Conservation (phyloP, 2,329 filamentous ascomycete genomes). For the Fonsecaea monophora region DNA sequence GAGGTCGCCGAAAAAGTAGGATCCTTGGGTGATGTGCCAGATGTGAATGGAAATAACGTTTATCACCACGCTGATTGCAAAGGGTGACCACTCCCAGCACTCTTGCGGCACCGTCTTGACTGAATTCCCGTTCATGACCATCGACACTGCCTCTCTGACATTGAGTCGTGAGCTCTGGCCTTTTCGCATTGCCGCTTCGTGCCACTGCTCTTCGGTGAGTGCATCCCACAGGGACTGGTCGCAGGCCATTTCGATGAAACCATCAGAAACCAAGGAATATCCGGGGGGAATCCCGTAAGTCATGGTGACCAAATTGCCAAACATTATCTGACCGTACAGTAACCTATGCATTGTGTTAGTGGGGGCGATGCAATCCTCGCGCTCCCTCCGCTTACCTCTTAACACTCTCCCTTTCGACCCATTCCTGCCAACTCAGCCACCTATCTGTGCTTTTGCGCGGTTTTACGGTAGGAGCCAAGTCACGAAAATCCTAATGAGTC, state of each 20-base stretch:
- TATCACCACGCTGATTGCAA: constrained; percentile 45
- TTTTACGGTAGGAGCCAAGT: constrained; percentile 26
- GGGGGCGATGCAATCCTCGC: not conserved
- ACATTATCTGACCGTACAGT: constrained; percentile 45
- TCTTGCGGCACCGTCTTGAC: constrained; percentile 29
- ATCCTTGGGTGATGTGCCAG: constrained; percentile 45
- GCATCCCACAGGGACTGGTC: constrained; percentile 46
- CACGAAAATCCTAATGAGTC: constrained; percentile 26
- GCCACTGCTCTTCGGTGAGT: constrained; percentile 41
- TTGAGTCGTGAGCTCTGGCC: constrained; percentile 27
- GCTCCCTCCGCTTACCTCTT: constrained; percentile 33
- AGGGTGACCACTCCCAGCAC: constrained; percentile 38
- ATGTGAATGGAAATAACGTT: constrained; percentile 48
- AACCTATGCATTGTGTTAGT: constrained; percentile 35
- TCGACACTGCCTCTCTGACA: constrained; percentile 41
- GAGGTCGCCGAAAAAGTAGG: constrained; percentile 41
- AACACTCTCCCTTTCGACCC: constrained; percentile 43
- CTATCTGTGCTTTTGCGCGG: constrained; percentile 17
- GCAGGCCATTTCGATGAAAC: constrained; percentile 46
- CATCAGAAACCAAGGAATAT: constrained; percentile 45
- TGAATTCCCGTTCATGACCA: constrained; percentile 41
- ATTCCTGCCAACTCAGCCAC: constrained; percentile 41
- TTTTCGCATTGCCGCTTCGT: constrained; percentile 26
- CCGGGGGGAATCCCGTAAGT: constrained; percentile 45
- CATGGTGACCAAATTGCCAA: constrained; percentile 45